A percentile compares a stretch with the other conserved stretches of the same genome.
Conservation (phyloP, 352 stramenopile genomes). For the Albugo candida region DNA sequence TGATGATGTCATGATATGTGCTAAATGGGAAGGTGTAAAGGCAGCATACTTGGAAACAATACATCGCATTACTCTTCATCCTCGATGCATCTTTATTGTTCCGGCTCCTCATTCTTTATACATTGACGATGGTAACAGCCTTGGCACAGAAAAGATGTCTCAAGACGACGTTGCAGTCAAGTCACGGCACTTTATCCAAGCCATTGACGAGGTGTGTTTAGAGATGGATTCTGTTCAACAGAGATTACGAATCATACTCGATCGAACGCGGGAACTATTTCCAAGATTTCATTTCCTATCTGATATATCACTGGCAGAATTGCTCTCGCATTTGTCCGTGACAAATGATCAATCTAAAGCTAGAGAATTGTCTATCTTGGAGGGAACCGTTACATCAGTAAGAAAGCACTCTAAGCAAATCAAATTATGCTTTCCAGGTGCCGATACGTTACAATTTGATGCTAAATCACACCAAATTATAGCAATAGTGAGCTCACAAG, state of each 20-base stretch:
- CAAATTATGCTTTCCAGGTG: conserved; percentile 34
- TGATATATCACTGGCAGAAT: conserved; percentile 28
- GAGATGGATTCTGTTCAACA: conserved; percentile 21
- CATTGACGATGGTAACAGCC: too few relatives aligned
- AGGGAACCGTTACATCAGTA: conserved; percentile 4
- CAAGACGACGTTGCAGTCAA: too few relatives aligned
- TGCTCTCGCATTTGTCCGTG: conserved; percentile 10
- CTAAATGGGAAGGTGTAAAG: too few relatives aligned
- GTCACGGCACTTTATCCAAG: too few relatives aligned
- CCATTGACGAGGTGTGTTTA: too few relatives aligned
- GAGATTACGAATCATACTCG: conserved; percentile 23
- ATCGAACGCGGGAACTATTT: conserved; percentile 30
- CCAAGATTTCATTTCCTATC: conserved; percentile 50
- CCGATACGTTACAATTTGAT: conserved; percentile 26
- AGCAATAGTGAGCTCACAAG: conserved; percentile 22
- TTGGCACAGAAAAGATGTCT: too few relatives aligned
- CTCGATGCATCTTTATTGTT: too few relatives aligned
- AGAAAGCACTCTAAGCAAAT: conserved; percentile 22
- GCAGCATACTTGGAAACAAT: too few relatives aligned
- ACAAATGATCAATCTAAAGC: too few relatives aligned
- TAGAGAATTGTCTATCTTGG: neutral
- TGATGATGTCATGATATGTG: too few relatives aligned
- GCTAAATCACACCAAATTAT: conserved; percentile 23
- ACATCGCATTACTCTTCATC: too few relatives aligned
- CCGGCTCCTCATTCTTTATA: too few relatives aligned